These are phyloP conservation scores for Eucalyptus cloeziana DNA, from an alignment of 345 rosid genomes.

Conservation along the genomic window DNA sequence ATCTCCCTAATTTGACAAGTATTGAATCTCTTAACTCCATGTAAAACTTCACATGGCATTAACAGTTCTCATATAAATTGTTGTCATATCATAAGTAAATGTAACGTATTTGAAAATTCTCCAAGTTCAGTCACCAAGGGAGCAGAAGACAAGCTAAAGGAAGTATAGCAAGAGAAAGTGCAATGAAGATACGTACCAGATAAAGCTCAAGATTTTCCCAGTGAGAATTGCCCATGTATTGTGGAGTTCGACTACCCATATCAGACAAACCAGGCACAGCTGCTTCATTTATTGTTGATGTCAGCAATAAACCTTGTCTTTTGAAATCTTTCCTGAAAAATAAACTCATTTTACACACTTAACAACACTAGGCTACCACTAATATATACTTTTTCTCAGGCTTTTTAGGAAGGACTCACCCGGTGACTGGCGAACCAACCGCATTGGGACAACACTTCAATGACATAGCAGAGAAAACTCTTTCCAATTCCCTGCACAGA, in stretches of 20 bases:
- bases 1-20: not conserved
- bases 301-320: constrained; percentile 37
- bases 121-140: not conserved
- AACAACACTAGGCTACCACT: not conserved
- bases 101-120: not conserved
- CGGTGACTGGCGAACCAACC: constrained; percentile 17
- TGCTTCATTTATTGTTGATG: constrained; percentile 49
- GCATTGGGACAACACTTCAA: constrained; percentile 71
- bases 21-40: not conserved
- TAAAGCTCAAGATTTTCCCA: constrained; percentile 93
- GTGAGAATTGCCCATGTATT: constrained; percentile 34
- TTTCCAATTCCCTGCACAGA: constrained; percentile 70
- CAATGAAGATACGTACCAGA: constrained; percentile 54
- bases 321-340: constrained; percentile 24
- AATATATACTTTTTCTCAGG: not conserved
- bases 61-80: not conserved
- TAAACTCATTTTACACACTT: not conserved
- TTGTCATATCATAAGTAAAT: not conserved
- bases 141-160: not conserved
- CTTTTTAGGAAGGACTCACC: constrained; percentile 7
- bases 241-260: constrained; percentile 17
- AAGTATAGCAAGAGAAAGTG: not conserved
- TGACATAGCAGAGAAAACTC: constrained; percentile 62
- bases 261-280: constrained; percentile 42
- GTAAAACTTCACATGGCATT: not conserved